Evolutionary conservation across 495 filamentous ascomycete species (phyloP), one percentile per base, ranked within the genome.

Genomic region (Lasiosphaeria miniovina): DNA sequence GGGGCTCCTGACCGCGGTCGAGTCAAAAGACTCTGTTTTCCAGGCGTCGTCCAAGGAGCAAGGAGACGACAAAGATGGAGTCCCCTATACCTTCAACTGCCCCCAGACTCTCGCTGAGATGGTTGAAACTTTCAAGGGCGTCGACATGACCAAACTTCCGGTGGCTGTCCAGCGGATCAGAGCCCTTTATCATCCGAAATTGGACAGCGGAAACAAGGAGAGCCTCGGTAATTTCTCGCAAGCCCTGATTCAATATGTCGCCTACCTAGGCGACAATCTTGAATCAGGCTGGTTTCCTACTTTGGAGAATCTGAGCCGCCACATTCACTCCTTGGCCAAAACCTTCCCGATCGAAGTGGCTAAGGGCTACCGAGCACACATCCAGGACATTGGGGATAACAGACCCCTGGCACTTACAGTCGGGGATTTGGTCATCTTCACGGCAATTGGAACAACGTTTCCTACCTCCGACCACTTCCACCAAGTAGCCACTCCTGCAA

Each of bases 391-490:
- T 17, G 81, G 87, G 32, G 72, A 80, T 58, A 69, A 78, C 34
- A 83, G 84, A 53, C 82, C 86, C 6, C 76, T 86, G 50, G 77
- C 76, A 15, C 84, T 88, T 10, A 84, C 78, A 3, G 79, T 87
- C 9, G 89, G 90, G 4, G 92, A 98, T 68, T 78, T 98, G 31
- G 71, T 92, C 9, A 70, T 96, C 33, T 74, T 99, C 43, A 93
- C 90, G 1, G 91, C 91, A 0, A 83, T 97, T 63, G 84, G 84
- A 35, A 84, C 86, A 7, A 89, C 93, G 59, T 99, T 95, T 70
- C 91, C 95, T 5, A 96, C 95, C 0, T 96, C 90, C 0, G 94
- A 99, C 74, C 91, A 96, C 71, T 98, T 97, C 72, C 94, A 98
- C 64, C 88, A 91, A 57, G 88, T 98, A 14, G 86, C 89, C 51